Base-by-base conservation (phyloP, 371 early-diverging fungal species). In the Lichtheimia ramosa region DNA sequence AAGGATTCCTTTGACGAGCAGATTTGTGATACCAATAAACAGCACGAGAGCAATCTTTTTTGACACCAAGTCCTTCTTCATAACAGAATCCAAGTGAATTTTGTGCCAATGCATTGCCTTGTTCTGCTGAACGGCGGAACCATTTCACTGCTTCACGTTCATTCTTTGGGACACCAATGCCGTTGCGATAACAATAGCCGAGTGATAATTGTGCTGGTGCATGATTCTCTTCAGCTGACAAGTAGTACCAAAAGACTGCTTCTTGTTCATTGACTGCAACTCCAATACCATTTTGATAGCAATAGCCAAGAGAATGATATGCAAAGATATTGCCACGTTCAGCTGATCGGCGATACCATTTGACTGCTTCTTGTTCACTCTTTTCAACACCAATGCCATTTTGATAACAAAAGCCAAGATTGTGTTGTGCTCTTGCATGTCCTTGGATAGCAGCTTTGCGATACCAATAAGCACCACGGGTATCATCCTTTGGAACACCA, bases 231-330 rank as follows among this genome's bases (percentile, higher is more conserved):
- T 79, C 87, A 3, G 90, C 87, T 4, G 80, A 73, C 41, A 74
- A 56, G 54, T 83, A 87, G 68, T 89, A 92, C 82, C 75, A 83
- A 62, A 85, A 82, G 5, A 91, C 83, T 1, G 92, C 91, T 61
- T 80, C 74, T 46, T 74, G 70, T 54, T 84, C 75, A 68, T 92
- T 77, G 25, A 76, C 79, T n/a, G 64, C 71, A 7, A 92, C 87
- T 13, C 94, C 94, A 48, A 91, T 81, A 6, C 95, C 96, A 63
- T 96, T 92, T 51, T 92, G 92, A 66, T 89, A 95, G 66, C 96
- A 96, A 64, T 90, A 94, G 7, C 95, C 97, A 28, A 96, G 79
- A 5, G 91, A 90, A 52, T 92, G 92, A 52, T 84, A 83, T 2
- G 92, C 95, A 61, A 90, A 85, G 10, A 89, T 82, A 57, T 92